Conservation (phyloP, 306 rosid genomes). For the Ochetophila trinervis region DNA sequence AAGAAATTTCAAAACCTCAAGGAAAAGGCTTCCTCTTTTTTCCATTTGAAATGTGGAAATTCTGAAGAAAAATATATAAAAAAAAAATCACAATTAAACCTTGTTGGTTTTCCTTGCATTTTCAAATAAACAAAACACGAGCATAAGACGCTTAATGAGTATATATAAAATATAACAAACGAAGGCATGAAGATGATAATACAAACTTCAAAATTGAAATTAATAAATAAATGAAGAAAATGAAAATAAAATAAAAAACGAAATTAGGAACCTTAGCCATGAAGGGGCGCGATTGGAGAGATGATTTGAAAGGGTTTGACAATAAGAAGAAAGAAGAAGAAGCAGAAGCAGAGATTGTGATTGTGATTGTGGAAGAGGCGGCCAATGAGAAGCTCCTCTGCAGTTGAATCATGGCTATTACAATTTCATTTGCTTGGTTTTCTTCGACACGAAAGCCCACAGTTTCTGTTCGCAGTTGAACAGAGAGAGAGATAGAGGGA, state of each 20-base stretch:
- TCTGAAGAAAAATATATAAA: no score
- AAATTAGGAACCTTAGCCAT: constrained; percentile 44
- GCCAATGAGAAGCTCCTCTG: constrained; percentile 48
- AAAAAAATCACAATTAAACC: no score
- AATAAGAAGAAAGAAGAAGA: constrained; percentile 32
- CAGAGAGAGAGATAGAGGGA: no score
- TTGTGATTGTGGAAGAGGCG: background rate
- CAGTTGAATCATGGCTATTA: constrained; percentile 48
- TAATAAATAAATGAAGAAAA: background rate
- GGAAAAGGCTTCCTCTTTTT: no score
- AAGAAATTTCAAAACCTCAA: no score
- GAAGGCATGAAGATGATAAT: background rate
- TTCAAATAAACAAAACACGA: no score
- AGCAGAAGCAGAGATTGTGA: constrained; percentile 16
- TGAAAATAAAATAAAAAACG: background rate
- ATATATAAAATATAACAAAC: no score
- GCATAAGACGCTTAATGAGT: no score
- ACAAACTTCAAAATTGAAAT: background rate
- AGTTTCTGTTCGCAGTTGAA: no score
- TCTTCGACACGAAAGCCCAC: background rate
- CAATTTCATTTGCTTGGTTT: constrained; percentile 24
- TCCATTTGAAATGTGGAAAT: no score
- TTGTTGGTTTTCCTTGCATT: no score
- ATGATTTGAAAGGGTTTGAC: constrained; percentile 28
- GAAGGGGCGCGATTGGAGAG: constrained; percentile 40